These are phyloP conservation scores for slime mould (Dictyostelium discoideum) DNA, from an alignment of 78 protist genomes.

Conservation along the genomic window DNA sequence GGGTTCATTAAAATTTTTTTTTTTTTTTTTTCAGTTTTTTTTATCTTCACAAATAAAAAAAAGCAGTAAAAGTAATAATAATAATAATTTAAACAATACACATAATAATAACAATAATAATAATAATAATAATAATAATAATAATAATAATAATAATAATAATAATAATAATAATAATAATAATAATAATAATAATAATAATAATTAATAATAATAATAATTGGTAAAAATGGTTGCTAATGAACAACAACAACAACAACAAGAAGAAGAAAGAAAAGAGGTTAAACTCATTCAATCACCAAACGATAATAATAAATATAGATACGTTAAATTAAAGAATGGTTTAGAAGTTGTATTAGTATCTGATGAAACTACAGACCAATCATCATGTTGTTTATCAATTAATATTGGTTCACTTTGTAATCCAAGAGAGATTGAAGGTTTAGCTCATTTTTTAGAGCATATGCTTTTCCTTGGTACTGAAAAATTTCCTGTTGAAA, in stretches of 20 bases:
- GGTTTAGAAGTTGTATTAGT: conserved; percentile 31
- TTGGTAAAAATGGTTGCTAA: not conserved
- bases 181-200: too few relatives aligned
- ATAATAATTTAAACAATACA: too few relatives aligned
- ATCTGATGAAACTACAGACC: not conserved
- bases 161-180: too few relatives aligned
- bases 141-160: too few relatives aligned
- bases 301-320: conserved; percentile 46
- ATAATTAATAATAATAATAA: too few relatives aligned
- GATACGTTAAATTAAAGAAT: conserved; percentile 50
- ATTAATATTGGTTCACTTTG: conserved; percentile 54
- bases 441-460: conserved; percentile 92
- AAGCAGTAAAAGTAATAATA: too few relatives aligned
- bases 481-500: conserved; percentile 76
- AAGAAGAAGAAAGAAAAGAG: not conserved
- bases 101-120: too few relatives aligned
- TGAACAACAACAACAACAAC: not conserved
- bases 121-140: too few relatives aligned
- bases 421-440: conserved; percentile 80
- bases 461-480: conserved; percentile 85
- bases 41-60: too few relatives aligned
- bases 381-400: conserved; percentile 39
- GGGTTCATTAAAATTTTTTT: too few relatives aligned
- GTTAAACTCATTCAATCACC: conserved; percentile 41
- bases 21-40: too few relatives aligned